Base-by-base conservation (phyloP, 2,329 filamentous ascomycete genomes). In the Aspergillus cejpii region DNA sequence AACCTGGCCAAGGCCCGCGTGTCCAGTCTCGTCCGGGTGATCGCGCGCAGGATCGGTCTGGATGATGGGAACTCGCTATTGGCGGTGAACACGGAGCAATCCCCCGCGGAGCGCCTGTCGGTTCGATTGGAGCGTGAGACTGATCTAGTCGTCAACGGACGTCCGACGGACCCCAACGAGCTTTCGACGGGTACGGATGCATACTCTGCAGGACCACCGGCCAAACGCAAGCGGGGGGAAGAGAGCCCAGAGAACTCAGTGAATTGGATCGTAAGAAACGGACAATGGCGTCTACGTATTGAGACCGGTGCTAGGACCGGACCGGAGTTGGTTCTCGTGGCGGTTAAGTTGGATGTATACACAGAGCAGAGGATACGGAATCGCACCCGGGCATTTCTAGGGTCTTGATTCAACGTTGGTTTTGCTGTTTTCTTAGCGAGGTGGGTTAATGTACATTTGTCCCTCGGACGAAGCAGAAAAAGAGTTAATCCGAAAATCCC, bases 21-120 rank as follows among this genome's bases (percentile, higher is more conserved):
- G 14, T 76, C 80, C 0, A 83, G 81, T 43, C 71, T 96, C 5
- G 80, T 94, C 52, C 83, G 87, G 55, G 83, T 94, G 6, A 76
- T 95, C n/a, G 80, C 85, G 2, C 83, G 83, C 26, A 94, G 91
- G 63, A 77, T 92, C 54, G 85, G 83, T 75, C 47, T 79, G 81
- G 41, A 39, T 8, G 27, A 15, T 7, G 7, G 14, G 7, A 8
- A n/a, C 14, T 3, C 23, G 2, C 10, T 34, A 19, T 20, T n/a
- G 37, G 14, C 21, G n/a, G 17, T 10, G 20, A n/a, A 14, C 6
- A 5, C 23, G 2, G 37, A 8, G 21, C n/a, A 24, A 8, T 24
- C 23, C 5, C 23, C 10, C 10, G 31, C n/a, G 56, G 83, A 87
- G 45, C 82, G 78, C 7, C 81, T 94, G 12, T 79, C 79, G 47